A percentile compares a stretch with the other conserved stretches of the same genome.
Evolutionary conservation across 305 asterid species (phyloP).

Genomic region (Fraxinus floribunda): DNA sequence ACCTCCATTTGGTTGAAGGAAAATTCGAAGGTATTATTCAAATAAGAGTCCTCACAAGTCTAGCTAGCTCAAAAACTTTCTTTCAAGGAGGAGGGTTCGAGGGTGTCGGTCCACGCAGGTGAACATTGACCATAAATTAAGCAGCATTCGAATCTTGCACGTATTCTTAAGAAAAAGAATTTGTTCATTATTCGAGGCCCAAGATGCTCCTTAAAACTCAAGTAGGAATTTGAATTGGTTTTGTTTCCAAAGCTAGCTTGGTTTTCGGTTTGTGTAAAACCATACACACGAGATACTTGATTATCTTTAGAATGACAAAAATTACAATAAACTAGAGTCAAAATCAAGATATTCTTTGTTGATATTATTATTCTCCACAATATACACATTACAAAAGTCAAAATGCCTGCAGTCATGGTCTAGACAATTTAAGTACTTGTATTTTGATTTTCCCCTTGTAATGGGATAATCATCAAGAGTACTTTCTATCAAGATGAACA

Average conservation of each 20-base stretch:
- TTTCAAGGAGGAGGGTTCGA: not conserved
- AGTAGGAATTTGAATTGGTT: not conserved
- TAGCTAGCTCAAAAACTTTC: too few species aligned
- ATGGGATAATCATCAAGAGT: not conserved
- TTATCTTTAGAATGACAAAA: not conserved
- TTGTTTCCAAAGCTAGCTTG: not conserved
- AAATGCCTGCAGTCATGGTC: not conserved
- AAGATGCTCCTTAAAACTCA: not conserved
- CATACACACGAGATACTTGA: not conserved
- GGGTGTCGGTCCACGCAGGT: not conserved
- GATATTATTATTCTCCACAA: constrained; percentile 4
- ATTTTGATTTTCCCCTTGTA: not conserved
- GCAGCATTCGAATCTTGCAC: not conserved
- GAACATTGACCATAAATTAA: not conserved
- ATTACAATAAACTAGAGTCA: constrained; percentile 6
- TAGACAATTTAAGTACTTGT: not conserved
- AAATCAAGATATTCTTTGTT: constrained; percentile 20
- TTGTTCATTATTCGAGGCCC: not conserved
- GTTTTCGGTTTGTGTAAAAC: not conserved
- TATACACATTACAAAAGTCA: constrained; percentile 7
- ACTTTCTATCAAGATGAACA: constrained; percentile 19
- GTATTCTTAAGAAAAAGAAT: not conserved
- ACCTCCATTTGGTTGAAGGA: too few species aligned
- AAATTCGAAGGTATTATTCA: too few species aligned
- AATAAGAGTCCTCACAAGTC: too few species aligned